A percentile compares a stretch with the other conserved stretches of the same genome.
Conservation (phyloP, 192 early-diverging fungal genomes). For the Podila verticillata region DNA sequence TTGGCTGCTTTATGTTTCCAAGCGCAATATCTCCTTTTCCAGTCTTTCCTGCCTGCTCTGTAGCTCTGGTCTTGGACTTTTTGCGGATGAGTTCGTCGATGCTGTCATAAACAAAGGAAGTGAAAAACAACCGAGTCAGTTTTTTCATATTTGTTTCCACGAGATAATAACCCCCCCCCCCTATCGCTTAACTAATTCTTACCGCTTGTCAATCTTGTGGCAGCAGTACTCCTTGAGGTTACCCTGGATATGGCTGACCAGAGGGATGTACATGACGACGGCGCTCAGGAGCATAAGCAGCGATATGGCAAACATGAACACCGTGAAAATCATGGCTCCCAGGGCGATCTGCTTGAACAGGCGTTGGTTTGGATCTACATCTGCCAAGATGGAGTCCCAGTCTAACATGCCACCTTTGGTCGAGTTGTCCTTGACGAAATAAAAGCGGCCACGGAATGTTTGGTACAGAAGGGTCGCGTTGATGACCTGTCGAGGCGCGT, state of each 20-base stretch:
- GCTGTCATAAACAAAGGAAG: slow-evolving; percentile 8
- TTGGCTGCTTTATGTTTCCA: slow-evolving; percentile 34
- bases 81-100: slow-evolving; percentile 68
- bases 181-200: too few relatives aligned
- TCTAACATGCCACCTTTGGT: slow-evolving; percentile 12
- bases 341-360: slow-evolving; percentile 36
- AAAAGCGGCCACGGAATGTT: slow-evolving; percentile 19
- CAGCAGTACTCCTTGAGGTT: slow-evolving; percentile 92
- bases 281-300: slow-evolving; percentile 67
- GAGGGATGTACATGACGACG: slow-evolving; percentile 78
- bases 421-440: background rate
- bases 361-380: background rate
- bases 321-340: slow-evolving; percentile 68
- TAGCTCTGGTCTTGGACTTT: slow-evolving; percentile 60
- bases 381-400: slow-evolving; percentile 15
- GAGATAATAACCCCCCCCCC: too few relatives aligned
- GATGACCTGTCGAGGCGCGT: slow-evolving; percentile 83
- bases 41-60: slow-evolving; percentile 21
- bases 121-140: background rate
- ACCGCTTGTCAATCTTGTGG: slow-evolving; percentile 92
- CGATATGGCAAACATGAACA: slow-evolving; percentile 68
- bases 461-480: slow-evolving; percentile 62
- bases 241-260: slow-evolving; percentile 80
- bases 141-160: slow-evolving; percentile 3
- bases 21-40: slow-evolving; percentile 8